Conservation (phyloP, 192 early-diverging fungal genomes). For the Coemansia sp. region DNA sequence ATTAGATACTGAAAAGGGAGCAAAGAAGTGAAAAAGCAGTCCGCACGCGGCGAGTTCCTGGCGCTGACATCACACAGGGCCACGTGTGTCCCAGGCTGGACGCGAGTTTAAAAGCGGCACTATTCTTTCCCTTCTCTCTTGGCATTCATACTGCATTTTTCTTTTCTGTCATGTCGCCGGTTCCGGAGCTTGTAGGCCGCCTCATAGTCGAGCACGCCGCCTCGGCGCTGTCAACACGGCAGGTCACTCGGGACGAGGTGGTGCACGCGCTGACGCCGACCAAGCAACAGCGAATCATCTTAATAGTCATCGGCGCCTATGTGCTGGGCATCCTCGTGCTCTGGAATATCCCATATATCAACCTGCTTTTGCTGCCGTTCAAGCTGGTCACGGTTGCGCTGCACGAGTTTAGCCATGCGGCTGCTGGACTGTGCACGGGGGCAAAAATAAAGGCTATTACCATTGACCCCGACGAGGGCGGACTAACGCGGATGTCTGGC, state of each 20-base stretch:
- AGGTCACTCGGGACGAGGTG: constrained; percentile 28
- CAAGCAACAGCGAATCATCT: constrained; percentile 30
- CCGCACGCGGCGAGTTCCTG: no score
- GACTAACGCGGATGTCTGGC: constrained; percentile 75
- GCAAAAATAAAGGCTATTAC: constrained; percentile 84
- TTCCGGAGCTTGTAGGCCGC: not conserved
- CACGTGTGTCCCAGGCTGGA: no score
- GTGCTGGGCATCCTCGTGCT: constrained; percentile 64
- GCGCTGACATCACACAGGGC: no score
- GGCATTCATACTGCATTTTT: not conserved
- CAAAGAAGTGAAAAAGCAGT: no score
- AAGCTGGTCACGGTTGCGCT: constrained; percentile 89
- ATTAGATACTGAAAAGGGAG: not conserved
- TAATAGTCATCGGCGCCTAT: constrained; percentile 62
- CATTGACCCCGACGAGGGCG: constrained; percentile 91
- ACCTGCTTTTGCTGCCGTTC: constrained; percentile 89
- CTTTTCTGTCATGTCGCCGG: constrained; percentile 3
- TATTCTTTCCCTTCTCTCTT: not conserved
- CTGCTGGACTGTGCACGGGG: constrained; percentile 80
- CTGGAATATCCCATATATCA: constrained; percentile 85
- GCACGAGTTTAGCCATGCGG: constrained; percentile 94
- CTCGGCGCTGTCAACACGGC: constrained; percentile 7
- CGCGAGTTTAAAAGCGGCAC: not conserved
- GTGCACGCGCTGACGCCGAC: constrained; percentile 37
- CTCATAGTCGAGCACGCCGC: constrained; percentile 1